Conservation (phyloP, 2,329 filamentous ascomycete species). For the Hymenoscyphus infarciens region DNA sequence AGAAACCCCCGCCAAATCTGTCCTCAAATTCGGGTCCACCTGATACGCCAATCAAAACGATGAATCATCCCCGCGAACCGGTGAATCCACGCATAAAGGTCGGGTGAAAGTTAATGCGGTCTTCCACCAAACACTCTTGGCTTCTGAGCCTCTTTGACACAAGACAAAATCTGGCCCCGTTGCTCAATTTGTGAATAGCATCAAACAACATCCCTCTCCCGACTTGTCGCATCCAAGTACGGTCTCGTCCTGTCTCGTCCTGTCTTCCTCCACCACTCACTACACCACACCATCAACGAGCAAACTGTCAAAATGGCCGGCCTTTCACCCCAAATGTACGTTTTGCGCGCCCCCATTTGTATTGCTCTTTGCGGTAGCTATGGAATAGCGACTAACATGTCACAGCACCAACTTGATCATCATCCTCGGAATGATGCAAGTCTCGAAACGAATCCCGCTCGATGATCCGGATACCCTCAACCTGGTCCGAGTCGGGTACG, state of each 20-base stretch:
- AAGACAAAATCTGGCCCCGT: slow-evolving; percentile 1
- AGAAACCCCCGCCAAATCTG: background rate
- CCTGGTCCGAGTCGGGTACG: slow-evolving; percentile 60
- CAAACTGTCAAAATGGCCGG: slow-evolving; percentile 52
- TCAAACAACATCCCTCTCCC: background rate
- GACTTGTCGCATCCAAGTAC: slow-evolving; percentile 24
- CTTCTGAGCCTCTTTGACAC: background rate
- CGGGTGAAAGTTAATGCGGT: background rate
- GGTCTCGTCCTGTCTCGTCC: slow-evolving; percentile 11
- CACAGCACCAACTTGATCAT: slow-evolving; percentile 85
- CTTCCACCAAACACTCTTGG: slow-evolving; percentile 4
- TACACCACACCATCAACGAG: too few species aligned
- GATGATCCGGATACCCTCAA: slow-evolving; percentile 75
- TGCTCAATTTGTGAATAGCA: background rate
- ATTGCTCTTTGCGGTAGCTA: background rate
- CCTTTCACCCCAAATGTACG: slow-evolving; percentile 41
- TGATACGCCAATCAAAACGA: background rate
- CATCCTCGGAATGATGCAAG: slow-evolving; percentile 98
- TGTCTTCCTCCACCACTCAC: background rate
- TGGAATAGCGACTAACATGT: slow-evolving; percentile 15
- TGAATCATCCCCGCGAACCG: background rate
- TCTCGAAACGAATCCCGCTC: slow-evolving; percentile 92
- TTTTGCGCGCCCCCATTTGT: background rate
- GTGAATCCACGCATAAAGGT: too few species aligned
- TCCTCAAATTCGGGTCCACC: slow-evolving; percentile 1